These are phyloP conservation scores for Trypanosoma rangeli DNA, from an alignment of 208 protist genomes.

Conservation along the genomic window DNA sequence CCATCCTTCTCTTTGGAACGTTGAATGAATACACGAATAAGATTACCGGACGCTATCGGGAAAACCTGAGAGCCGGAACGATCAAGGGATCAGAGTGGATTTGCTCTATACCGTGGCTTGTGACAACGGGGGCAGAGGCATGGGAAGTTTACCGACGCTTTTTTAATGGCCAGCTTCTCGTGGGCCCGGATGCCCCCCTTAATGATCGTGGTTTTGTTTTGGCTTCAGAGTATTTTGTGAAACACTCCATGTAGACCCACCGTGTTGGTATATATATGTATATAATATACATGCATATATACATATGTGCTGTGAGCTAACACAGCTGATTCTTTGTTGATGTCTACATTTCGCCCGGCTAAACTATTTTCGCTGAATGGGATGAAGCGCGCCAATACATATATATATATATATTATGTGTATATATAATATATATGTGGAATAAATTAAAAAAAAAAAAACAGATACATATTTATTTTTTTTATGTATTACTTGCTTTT, in stretches of 20 bases:
- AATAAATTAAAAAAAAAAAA: background rate
- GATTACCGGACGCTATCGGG: conserved; percentile 73
- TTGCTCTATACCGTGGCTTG: conserved; percentile 88
- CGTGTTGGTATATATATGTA: background rate
- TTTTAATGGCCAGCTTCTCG: conserved; percentile 75
- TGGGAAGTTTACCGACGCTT: conserved; percentile 86
- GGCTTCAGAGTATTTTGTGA: conserved; percentile 60
- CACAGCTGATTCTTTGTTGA: background rate
- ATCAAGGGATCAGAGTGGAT: conserved; percentile 94
- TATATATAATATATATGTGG: background rate
- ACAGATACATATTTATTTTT: background rate
- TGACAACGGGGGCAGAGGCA: conserved; percentile 79
- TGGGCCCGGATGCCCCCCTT: conserved; percentile 60
- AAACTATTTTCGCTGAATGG: background rate
- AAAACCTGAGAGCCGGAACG: conserved; percentile 77
- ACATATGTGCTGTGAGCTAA: background rate
- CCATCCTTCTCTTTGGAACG: conserved; percentile 88
- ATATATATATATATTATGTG: too few species aligned
- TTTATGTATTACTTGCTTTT: background rate
- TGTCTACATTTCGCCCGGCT: background rate
- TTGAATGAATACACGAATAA: conserved; percentile 77
- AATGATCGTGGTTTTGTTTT: conserved; percentile 89
- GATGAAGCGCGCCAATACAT: background rate
- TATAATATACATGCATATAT: background rate
- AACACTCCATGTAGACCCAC: conserved; percentile 7